A percentile compares a stretch with the other conserved stretches of the same genome.
These are phyloP conservation scores for Fonsecaea nubica DNA, from an alignment of 2,329 filamentous ascomycete genomes.

Conservation along the genomic window DNA sequence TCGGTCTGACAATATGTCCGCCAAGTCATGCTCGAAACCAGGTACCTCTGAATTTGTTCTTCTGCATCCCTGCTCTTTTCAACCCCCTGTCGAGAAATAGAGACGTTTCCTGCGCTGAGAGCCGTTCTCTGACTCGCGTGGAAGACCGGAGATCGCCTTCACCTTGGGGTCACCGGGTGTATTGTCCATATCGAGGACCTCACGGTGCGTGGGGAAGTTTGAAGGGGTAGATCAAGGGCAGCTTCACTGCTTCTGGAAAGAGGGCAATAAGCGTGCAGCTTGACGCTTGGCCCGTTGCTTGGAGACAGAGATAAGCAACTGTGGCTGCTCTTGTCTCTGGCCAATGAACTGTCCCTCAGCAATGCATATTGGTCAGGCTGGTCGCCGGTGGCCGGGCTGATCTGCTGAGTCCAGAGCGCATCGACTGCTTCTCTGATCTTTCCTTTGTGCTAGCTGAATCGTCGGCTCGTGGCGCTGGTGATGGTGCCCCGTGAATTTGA, in stretches of 20 bases:
- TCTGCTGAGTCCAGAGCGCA: not conserved
- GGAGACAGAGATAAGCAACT: not conserved
- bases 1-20: not conserved
- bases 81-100: not conserved
- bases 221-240: not conserved
- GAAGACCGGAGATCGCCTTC: conserved; percentile 1
- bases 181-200: not conserved
- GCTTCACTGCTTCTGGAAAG: not conserved
- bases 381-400: not conserved
- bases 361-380: not conserved
- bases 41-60: not conserved
- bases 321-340: not conserved
- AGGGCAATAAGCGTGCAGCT: not conserved
- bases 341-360: not conserved
- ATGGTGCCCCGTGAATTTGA: not conserved
- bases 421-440: not conserved
- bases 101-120: not conserved
- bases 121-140: not conserved
- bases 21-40: not conserved
- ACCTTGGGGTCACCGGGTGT: not conserved
- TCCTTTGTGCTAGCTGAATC: not conserved
- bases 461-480: not conserved
- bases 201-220: not conserved
- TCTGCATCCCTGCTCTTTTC: not conserved
- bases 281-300: not conserved